These are phyloP conservation scores for Solioccasus polychromus DNA, from an alignment of 768 basidiomycete genomes.

Conservation along the genomic window DNA sequence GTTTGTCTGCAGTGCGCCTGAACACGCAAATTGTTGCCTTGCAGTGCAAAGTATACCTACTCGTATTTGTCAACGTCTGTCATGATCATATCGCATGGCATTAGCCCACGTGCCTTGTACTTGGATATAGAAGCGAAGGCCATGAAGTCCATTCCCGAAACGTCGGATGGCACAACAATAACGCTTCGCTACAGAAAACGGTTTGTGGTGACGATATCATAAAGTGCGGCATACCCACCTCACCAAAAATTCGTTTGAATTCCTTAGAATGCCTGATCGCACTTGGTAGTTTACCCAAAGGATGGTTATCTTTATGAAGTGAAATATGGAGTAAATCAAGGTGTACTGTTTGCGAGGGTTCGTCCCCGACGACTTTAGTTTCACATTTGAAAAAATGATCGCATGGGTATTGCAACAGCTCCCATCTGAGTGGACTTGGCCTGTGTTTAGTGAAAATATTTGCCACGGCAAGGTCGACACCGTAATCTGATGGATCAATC, in stretches of 20 bases:
- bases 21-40: conserved; percentile 4
- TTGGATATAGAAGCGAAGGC: conserved; percentile 6
- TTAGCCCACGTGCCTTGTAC: conserved; percentile 10
- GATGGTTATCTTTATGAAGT: conserved; percentile 18
- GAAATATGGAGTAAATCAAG: neutral
- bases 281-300: conserved; percentile 7
- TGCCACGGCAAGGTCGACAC: too few relatives aligned
- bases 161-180: neutral
- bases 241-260: conserved; percentile 1
- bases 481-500: too few relatives aligned
- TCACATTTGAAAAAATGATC: too few relatives aligned
- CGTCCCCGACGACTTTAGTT: too few relatives aligned
- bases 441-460: too few relatives aligned
- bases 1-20: neutral
- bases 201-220: neutral
- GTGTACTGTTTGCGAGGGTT: too few relatives aligned
- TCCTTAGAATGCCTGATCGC: neutral
- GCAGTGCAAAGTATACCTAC: conserved; percentile 18
- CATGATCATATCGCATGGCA: neutral
- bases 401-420: too few relatives aligned
- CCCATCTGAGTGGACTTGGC: too few relatives aligned
- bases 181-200: neutral
- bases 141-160: conserved; percentile 10
- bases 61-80: neutral
- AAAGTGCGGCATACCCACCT: neutral